Evolutionary conservation across 306 rosid species (phyloP).

Genomic region (Boehmeria nivea): DNA sequence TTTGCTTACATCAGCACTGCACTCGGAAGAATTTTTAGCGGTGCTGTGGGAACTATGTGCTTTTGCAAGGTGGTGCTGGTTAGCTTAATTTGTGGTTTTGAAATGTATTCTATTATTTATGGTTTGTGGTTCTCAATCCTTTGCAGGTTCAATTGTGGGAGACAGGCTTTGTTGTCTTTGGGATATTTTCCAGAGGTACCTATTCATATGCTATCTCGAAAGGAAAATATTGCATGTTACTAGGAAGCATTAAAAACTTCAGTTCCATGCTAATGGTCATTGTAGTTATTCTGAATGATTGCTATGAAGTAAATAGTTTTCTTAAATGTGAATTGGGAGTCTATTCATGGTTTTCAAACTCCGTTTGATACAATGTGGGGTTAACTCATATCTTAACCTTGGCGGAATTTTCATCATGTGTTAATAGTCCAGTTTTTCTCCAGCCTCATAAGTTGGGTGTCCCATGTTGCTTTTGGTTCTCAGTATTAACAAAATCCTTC

Average conservation of each 20-base stretch:
- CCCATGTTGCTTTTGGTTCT: no score
- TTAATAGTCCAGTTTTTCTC: no score
- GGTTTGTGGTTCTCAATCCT: conserved; percentile 26
- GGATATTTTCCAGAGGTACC: conserved; percentile 89
- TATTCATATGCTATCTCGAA: conserved; percentile 13
- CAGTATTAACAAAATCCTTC: no score
- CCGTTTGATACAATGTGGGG: no score
- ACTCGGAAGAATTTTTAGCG: conserved; percentile 91
- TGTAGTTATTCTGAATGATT: neutral
- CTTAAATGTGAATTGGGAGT: no score
- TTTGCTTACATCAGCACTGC: conserved; percentile 62
- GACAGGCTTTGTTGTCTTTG: conserved; percentile 76
- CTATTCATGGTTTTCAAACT: no score
- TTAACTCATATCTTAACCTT: no score
- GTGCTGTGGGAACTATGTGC: conserved; percentile 86
- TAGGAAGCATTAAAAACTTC: neutral
- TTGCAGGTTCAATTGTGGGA: conserved; percentile 91
- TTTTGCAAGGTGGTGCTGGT: conserved; percentile 63
- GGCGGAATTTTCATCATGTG: no score
- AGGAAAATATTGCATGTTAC: neutral
- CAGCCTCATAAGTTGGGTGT: no score
- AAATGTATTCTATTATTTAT: conserved; percentile 4
- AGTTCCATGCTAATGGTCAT: neutral
- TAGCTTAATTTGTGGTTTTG: conserved; percentile 16
- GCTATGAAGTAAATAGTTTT: no score